Evolutionary conservation across 2,329 filamentous ascomycete genomes (phyloP).

Genomic region (Alternaria sp.): DNA sequence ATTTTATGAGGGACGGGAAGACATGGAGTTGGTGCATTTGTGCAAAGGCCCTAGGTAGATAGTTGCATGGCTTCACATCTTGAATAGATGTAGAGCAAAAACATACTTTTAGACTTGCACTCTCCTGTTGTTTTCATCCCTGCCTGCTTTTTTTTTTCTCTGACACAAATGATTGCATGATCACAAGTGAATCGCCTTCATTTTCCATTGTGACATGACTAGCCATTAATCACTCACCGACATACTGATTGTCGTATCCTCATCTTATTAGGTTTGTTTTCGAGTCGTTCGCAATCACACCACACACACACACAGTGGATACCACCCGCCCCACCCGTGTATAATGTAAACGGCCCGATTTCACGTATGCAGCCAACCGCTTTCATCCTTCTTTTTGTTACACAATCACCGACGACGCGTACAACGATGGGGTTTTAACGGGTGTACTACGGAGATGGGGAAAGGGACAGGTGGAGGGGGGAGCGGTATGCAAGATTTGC

Average conservation of each 20-base stretch:
- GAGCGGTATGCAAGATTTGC: background rate
- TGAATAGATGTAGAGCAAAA: background rate
- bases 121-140: background rate
- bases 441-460: constrained; percentile 1
- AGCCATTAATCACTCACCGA: background rate
- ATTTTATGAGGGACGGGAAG: constrained; percentile 17
- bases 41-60: constrained; percentile 17
- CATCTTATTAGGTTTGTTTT: background rate
- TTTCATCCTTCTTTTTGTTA: background rate
- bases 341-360: constrained; percentile 1
- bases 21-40: constrained; percentile 18
- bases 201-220: background rate
- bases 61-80: constrained; percentile 11
- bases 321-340: background rate
- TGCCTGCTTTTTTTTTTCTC: background rate
- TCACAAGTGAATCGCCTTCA: background rate
- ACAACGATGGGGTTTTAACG: background rate
- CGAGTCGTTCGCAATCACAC: constrained; percentile 7
- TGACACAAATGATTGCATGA: background rate
- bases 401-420: background rate
- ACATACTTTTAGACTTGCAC: constrained; percentile 3
- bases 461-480: background rate
- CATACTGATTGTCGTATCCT: constrained; percentile 1
- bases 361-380: background rate
- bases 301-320: constrained; percentile 1